These are phyloP conservation scores for Rossbeevera mucosa DNA, from an alignment of 768 basidiomycete genomes.

Conservation along the genomic window DNA sequence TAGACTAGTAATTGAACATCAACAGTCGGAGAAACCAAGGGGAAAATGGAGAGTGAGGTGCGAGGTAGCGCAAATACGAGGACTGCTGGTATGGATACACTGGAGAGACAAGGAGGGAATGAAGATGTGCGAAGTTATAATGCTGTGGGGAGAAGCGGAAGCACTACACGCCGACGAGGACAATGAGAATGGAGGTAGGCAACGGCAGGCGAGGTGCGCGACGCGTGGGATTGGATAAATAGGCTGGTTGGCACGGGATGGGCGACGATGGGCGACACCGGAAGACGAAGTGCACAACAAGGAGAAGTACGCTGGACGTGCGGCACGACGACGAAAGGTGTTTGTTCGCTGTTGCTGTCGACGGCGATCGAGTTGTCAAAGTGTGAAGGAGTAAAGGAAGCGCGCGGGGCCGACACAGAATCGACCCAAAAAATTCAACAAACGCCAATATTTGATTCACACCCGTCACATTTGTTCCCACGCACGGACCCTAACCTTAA, in stretches of 20 bases:
- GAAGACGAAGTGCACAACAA: constrained; percentile 19
- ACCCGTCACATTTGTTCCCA: constrained; percentile 32
- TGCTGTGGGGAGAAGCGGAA: constrained; percentile 26
- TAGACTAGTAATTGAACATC: constrained; percentile 37
- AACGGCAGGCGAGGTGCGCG: constrained; percentile 40
- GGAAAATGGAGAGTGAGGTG: constrained; percentile 27
- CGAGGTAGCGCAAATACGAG: constrained; percentile 33
- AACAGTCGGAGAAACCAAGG: constrained; percentile 37
- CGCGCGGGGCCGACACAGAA: constrained; percentile 43
- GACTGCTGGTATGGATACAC: constrained; percentile 43
- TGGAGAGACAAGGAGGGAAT: constrained; percentile 27
- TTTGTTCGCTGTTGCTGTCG: constrained; percentile 43
- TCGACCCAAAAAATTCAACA: constrained; percentile 37
- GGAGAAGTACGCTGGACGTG: constrained; percentile 25
- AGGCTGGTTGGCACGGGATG: constrained; percentile 20
- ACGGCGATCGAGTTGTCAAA: constrained; percentile 45
- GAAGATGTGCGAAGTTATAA: constrained; percentile 26
- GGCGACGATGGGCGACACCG: constrained; percentile 24
- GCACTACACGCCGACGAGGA: constrained; percentile 26
- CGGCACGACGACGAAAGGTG: constrained; percentile 37
- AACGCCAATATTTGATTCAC: constrained; percentile 39
- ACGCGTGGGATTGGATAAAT: constrained; percentile 43
- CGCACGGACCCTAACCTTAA: constrained; percentile 46
- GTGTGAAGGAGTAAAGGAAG: constrained; percentile 43
- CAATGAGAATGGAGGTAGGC: constrained; percentile 14